Percentiles rank a stretch among this genome's conserved stretches.
Conservation (phyloP, 169 alveolate genomes). For the Cryptosporidium bovis region DNA sequence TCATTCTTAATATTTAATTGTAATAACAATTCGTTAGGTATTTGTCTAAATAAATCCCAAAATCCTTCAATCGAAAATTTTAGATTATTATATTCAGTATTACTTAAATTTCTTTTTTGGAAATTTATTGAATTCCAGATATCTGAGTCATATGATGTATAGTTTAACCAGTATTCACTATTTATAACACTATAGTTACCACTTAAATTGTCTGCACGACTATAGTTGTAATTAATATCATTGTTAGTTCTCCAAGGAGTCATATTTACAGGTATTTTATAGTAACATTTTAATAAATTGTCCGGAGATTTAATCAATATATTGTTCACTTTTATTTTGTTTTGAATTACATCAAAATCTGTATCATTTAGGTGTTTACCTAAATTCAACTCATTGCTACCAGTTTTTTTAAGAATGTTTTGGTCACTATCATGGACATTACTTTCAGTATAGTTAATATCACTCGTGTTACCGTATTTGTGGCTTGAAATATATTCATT, state of each 20-base stretch:
- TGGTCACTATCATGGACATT: no score
- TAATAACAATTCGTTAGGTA: background rate
- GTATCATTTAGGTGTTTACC: no score
- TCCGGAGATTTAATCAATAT: slow-evolving; percentile 22
- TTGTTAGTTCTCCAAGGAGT: slow-evolving; percentile 5
- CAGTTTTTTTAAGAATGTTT: no score
- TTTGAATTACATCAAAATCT: no score
- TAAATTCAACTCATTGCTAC: no score
- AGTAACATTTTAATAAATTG: slow-evolving; percentile 26
- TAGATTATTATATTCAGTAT: background rate
- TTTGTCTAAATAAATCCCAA: slow-evolving; percentile 48
- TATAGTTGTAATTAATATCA: background rate
- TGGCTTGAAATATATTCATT: no score
- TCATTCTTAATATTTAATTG: slow-evolving; percentile 14
- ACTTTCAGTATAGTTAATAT: no score
- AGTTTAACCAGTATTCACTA: slow-evolving; percentile 31
- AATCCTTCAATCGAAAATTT: slow-evolving; percentile 61
- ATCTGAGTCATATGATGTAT: slow-evolving; percentile 32
- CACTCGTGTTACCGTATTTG: no score
- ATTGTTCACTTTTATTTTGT: background rate
- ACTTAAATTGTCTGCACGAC: background rate
- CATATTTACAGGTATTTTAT: slow-evolving; percentile 25
- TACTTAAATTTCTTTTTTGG: background rate
- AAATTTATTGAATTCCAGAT: slow-evolving; percentile 1
- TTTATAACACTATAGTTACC: background rate